These are phyloP conservation scores for Glycine latifolia DNA, from an alignment of 306 rosid species.

Conservation along the genomic window DNA sequence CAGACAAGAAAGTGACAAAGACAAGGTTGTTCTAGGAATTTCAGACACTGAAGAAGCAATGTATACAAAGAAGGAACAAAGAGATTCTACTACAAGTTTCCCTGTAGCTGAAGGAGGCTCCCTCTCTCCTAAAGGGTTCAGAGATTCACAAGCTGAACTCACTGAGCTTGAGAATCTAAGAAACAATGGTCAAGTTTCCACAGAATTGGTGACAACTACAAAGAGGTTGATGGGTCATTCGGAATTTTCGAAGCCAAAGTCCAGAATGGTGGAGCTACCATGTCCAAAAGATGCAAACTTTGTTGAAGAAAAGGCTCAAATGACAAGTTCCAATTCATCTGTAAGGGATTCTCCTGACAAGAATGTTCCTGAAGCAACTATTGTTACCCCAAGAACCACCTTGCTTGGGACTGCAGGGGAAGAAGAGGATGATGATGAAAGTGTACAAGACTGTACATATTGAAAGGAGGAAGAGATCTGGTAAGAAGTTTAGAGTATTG, in stretches of 20 bases:
- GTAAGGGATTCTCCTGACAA: conserved; percentile 43
- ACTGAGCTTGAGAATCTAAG: conserved; percentile 45
- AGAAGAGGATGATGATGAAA: conserved; percentile 70
- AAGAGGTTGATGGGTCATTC: background rate
- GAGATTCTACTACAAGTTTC: background rate
- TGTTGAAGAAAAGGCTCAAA: too few species aligned
- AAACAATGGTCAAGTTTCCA: conserved; percentile 34
- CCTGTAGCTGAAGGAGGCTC: conserved; percentile 41
- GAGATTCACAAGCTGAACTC: conserved; percentile 35
- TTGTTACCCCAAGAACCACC: conserved; percentile 64
- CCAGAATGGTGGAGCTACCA: too few species aligned
- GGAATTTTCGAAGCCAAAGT: too few species aligned
- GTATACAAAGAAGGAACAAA: background rate
- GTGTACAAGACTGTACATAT: conserved; percentile 69
- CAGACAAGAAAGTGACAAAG: conserved; percentile 53
- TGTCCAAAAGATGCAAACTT: too few species aligned
- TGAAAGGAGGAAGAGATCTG: conserved; percentile 53
- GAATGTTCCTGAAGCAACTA: conserved; percentile 36
- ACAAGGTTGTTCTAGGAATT: conserved; percentile 68
- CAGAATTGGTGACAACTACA: conserved; percentile 30
- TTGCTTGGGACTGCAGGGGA: conserved; percentile 51
- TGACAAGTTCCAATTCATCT: too few species aligned
- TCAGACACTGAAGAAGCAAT: conserved; percentile 37
- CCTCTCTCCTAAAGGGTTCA: conserved; percentile 33
- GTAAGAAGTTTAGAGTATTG: conserved; percentile 53